Conservation (phyloP, 441 rosid species). For the Flueggea neowawraea region DNA sequence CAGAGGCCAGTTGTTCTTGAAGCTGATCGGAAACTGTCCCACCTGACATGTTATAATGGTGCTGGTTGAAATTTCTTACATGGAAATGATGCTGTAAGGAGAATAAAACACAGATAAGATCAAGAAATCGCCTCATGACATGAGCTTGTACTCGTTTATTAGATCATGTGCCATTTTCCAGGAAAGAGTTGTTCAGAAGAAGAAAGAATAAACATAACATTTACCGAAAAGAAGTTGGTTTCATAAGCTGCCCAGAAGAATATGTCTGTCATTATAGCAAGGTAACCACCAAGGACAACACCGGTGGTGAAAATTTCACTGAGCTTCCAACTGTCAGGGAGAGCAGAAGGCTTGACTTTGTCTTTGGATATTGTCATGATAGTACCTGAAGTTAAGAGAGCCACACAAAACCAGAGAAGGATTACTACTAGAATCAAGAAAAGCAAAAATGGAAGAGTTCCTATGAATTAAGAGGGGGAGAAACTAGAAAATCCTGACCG, state of each 20-base stretch:
- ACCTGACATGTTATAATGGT: conserved; percentile 37
- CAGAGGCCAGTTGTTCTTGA: conserved; percentile 63
- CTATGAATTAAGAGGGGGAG: not conserved
- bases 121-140: no score
- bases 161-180: no score
- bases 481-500: conserved; percentile 33
- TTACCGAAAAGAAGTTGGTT: conserved; percentile 73
- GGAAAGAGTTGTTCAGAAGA: no score
- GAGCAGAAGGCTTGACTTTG: conserved; percentile 80
- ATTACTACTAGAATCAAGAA: no score
- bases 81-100: conserved; percentile 56
- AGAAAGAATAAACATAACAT: not conserved
- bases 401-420: no score
- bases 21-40: conserved; percentile 25
- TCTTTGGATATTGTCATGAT: conserved; percentile 96
- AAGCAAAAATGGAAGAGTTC: no score
- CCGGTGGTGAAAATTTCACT: conserved; percentile 89
- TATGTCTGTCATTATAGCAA: conserved; percentile 68
- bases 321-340: conserved; percentile 93
- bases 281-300: conserved; percentile 75
- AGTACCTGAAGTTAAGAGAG: conserved; percentile 37
- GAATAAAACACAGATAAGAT: no score
- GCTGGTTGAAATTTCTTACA: conserved; percentile 45
- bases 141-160: no score
- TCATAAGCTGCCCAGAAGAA: conserved; percentile 80